phyloP scores from a whole-genome alignment of 2,329 filamentous ascomycete genomes.

The Phyllosticta ampelicida region DNA sequence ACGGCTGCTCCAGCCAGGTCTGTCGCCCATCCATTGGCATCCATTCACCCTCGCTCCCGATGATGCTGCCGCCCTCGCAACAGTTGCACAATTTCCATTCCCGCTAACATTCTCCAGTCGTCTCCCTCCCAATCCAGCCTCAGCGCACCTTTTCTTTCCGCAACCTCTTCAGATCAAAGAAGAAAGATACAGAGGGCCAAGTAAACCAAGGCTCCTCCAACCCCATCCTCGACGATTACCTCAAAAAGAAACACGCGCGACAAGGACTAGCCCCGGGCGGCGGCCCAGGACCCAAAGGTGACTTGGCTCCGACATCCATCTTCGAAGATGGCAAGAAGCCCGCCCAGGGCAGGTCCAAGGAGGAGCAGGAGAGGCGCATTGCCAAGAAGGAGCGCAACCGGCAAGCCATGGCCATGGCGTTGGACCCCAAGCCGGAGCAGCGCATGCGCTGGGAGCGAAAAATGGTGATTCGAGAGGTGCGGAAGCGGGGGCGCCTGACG shows the following conservation, averaged over 20 bases:
- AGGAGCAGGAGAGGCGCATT: slow-evolving; percentile 11
- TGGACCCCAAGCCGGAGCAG: slow-evolving; percentile 65
- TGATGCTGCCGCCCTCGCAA: too few species aligned
- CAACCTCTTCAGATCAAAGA: slow-evolving; percentile 1
- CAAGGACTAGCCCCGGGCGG: slow-evolving; percentile 4
- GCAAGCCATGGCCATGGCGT: slow-evolving; percentile 47
- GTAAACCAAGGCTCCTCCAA: slow-evolving; percentile 21
- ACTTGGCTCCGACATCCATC: slow-evolving; percentile 40
- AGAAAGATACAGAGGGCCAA: not conserved
- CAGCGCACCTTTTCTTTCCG: slow-evolving; percentile 3
- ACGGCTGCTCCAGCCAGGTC: slow-evolving; percentile 52
- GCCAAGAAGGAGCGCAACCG: slow-evolving; percentile 21
- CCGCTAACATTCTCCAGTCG: slow-evolving; percentile 1
- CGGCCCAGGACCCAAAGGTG: slow-evolving; percentile 24
- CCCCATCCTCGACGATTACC: slow-evolving; percentile 53
- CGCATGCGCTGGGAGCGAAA: slow-evolving; percentile 71
- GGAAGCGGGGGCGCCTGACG: slow-evolving; percentile 54
- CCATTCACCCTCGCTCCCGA: not conserved
- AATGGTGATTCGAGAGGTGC: slow-evolving; percentile 69
- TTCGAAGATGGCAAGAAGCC: slow-evolving; percentile 34
- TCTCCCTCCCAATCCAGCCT: slow-evolving; percentile 4
- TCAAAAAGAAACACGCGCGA: slow-evolving; percentile 16
- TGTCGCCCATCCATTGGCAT: slow-evolving; percentile 13
- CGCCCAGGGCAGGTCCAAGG: slow-evolving; percentile 9
- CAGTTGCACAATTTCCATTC: not conserved